A percentile compares a stretch with the other conserved stretches of the same genome.
These are phyloP conservation scores for Pythium phragmitis DNA, from an alignment of 352 stramenopile genomes.

Conservation along the genomic window DNA sequence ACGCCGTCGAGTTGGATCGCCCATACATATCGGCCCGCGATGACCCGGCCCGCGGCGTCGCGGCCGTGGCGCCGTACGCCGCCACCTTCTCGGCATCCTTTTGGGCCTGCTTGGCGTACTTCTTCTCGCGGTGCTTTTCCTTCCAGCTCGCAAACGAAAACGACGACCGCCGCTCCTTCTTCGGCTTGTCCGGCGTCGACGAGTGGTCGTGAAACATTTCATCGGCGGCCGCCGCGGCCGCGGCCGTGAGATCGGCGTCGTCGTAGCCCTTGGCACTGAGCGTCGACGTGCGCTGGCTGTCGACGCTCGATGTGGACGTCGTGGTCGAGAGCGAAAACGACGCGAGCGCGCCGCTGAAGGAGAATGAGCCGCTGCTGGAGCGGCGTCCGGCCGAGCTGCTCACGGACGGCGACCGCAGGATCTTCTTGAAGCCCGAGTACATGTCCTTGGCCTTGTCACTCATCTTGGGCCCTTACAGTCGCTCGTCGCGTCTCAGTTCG, in stretches of 20 bases:
- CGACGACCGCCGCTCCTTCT: constrained; percentile 30
- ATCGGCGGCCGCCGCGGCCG: constrained; percentile 23
- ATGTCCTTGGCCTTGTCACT: constrained; percentile 77
- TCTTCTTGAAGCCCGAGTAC: constrained; percentile 82
- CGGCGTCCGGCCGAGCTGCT: constrained; percentile 21
- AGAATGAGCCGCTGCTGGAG: constrained; percentile 56
- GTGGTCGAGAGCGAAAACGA: constrained; percentile 23
- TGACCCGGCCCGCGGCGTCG: constrained; percentile 11
- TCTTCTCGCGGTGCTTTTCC: constrained; percentile 33
- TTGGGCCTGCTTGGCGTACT: constrained; percentile 24
- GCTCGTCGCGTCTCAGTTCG: too few relatives aligned
- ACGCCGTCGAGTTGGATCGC: constrained; percentile 22
- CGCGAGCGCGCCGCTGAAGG: constrained; percentile 23
- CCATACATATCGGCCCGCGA: constrained; percentile 11
- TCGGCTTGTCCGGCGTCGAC: background rate
- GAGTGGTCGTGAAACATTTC: constrained; percentile 22
- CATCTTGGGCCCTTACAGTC: constrained; percentile 28
- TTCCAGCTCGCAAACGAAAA: constrained; percentile 33
- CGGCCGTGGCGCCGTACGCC: constrained; percentile 20
- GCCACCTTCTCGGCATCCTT: constrained; percentile 25
- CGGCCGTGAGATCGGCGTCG: constrained; percentile 24
- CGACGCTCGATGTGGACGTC: constrained; percentile 10
- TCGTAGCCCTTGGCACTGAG: constrained; percentile 23
- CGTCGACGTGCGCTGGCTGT: constrained; percentile 16
- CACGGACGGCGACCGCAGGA: constrained; percentile 52